Conservation (phyloP, 192 early-diverging fungal genomes). For the Gamsiella multidivaricata region DNA sequence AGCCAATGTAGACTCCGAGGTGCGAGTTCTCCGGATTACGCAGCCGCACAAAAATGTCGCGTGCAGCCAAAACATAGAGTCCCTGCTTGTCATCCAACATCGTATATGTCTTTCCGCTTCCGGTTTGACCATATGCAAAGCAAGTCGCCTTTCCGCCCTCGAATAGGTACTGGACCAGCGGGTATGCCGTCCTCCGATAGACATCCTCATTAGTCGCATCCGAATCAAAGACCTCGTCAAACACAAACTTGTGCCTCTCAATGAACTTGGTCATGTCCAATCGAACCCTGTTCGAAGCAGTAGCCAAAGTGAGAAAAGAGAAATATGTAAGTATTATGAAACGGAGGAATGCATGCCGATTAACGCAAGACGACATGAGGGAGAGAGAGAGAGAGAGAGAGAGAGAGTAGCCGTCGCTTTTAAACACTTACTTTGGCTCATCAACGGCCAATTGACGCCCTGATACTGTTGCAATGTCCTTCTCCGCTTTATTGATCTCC, state of each 20-base stretch:
- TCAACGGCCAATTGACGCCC: conserved; percentile 83
- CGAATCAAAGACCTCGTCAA: conserved; percentile 97
- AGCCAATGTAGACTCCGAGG: conserved; percentile 85
- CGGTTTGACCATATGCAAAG: conserved; percentile 98
- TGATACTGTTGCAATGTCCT: conserved; percentile 81
- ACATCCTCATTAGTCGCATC: conserved; percentile 83
- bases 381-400: too few species aligned
- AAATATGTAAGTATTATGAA: too few species aligned
- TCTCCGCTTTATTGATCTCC: conserved; percentile 83
- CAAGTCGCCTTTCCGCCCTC: conserved; percentile 96
- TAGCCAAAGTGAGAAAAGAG: background rate
- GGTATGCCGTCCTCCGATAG: conserved; percentile 91
- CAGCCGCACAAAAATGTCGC: conserved; percentile 89
- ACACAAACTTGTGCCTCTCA: conserved; percentile 93
- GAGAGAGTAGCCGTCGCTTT: background rate
- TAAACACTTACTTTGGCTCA: conserved; percentile 86
- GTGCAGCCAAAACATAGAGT: conserved; percentile 91
- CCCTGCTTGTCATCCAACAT: conserved; percentile 90
- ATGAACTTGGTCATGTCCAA: conserved; percentile 96
- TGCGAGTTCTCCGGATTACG: conserved; percentile 76
- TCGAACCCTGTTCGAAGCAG: conserved; percentile 69
- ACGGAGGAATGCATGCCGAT: too few species aligned
- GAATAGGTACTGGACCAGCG: conserved; percentile 95
- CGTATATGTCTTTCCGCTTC: conserved; percentile 96
- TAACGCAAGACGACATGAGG: too few species aligned